Conservation (phyloP, 768 basidiomycete genomes). For the Lanmaoa rubissima region DNA sequence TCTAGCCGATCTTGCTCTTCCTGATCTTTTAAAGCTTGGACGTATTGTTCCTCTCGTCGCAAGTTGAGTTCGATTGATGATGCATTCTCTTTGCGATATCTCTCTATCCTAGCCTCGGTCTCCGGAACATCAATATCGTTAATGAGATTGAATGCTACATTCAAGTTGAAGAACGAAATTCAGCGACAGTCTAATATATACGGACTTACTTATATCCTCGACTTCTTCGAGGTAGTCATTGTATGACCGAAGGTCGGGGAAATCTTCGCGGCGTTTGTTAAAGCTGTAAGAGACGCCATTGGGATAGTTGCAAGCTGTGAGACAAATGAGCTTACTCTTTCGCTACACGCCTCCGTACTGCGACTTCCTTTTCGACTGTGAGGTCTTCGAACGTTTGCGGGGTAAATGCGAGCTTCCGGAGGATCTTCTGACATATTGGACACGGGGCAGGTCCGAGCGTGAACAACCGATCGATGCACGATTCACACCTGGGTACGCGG, state of each 20-base stretch:
- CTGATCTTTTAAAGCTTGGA: constrained; percentile 67
- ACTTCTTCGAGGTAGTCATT: constrained; percentile 97
- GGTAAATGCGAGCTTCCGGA: constrained; percentile 92
- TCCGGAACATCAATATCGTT: constrained; percentile 77
- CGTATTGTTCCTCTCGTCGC: constrained; percentile 77
- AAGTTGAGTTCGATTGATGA: constrained; percentile 80
- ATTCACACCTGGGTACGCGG: constrained; percentile 83
- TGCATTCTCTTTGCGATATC: constrained; percentile 79
- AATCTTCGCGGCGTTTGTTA: constrained; percentile 92
- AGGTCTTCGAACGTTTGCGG: constrained; percentile 95
- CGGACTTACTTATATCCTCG: constrained; percentile 76
- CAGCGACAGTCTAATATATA: background rate
- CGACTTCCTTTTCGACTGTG: constrained; percentile 91
- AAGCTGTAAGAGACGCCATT: constrained; percentile 53
- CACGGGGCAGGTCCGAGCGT: constrained; percentile 95
- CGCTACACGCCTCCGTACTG: constrained; percentile 79
- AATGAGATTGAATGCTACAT: constrained; percentile 89
- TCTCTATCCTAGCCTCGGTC: constrained; percentile 81
- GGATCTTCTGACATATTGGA: constrained; percentile 84
- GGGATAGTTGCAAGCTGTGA: background rate
- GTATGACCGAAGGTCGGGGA: constrained; percentile 71
- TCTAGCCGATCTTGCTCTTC: constrained; percentile 78
- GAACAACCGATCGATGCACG: constrained; percentile 95
- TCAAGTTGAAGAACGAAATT: background rate
- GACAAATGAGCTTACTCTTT: constrained; percentile 63